A percentile compares a stretch with the other conserved stretches of the same genome.
These are phyloP conservation scores for Ophiocordyceps robertsii DNA, from an alignment of 2,329 filamentous ascomycete genomes.

Conservation along the genomic window DNA sequence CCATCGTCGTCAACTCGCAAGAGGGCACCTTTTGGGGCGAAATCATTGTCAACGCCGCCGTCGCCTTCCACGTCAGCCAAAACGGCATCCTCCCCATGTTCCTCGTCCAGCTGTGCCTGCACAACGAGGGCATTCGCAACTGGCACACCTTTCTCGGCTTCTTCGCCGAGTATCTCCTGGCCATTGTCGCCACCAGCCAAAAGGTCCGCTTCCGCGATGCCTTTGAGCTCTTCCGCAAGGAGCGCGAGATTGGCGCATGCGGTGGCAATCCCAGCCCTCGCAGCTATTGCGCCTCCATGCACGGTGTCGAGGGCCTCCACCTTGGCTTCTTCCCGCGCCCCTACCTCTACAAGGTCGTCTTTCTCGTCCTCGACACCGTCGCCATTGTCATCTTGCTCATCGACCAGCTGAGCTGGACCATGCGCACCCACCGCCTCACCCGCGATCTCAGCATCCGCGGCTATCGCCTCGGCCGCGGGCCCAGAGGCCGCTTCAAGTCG, in stretches of 20 bases:
- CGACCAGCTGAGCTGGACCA: slow-evolving; percentile 23
- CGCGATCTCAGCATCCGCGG: slow-evolving; percentile 16
- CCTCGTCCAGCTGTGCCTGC: slow-evolving; percentile 21
- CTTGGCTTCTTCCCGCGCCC: slow-evolving; percentile 24
- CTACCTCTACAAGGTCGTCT: slow-evolving; percentile 22
- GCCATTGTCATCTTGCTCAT: slow-evolving; percentile 19
- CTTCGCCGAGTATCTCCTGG: slow-evolving; percentile 22
- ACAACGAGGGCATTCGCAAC: slow-evolving; percentile 24
- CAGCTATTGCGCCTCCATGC: slow-evolving; percentile 22
- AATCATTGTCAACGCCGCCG: slow-evolving; percentile 22
- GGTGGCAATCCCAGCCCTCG: slow-evolving; percentile 23
- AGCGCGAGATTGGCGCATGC: slow-evolving; percentile 17
- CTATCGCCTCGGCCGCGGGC: slow-evolving; percentile 17
- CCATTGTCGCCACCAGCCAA: slow-evolving; percentile 22
- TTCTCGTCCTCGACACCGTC: slow-evolving; percentile 20
- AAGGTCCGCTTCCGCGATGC: slow-evolving; percentile 20
- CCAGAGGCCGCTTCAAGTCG: slow-evolving; percentile 13
- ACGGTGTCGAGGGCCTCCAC: slow-evolving; percentile 17
- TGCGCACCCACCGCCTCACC: slow-evolving; percentile 19
- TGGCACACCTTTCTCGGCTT: slow-evolving; percentile 27
- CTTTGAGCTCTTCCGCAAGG: slow-evolving; percentile 19
- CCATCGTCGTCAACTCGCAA: slow-evolving; percentile 25
- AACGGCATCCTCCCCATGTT: slow-evolving; percentile 25
- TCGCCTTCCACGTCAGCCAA: slow-evolving; percentile 22
- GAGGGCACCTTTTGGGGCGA: slow-evolving; percentile 26